Conservation (phyloP, 1,284 basidiomycete species). For the Cryptococcus maquisensis region DNA sequence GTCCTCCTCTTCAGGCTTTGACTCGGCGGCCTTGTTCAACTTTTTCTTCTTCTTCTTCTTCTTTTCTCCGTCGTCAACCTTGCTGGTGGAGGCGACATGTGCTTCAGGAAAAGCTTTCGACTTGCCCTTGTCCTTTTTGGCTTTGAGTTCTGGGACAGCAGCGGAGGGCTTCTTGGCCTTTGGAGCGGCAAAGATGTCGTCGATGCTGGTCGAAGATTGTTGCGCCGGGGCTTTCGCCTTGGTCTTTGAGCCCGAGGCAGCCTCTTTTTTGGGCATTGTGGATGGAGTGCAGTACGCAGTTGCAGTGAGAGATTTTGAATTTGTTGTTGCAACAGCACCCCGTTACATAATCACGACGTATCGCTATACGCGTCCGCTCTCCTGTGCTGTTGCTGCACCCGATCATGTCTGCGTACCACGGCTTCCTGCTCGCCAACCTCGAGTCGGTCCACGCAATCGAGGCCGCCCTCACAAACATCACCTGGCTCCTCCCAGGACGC, state of each 20-base stretch:
- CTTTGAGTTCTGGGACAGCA: background rate
- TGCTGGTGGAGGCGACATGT: background rate
- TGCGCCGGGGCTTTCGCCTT: slow-evolving; percentile 1
- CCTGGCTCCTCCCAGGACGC: slow-evolving; percentile 89
- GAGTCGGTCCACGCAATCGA: slow-evolving; percentile 81
- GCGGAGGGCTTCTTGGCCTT: slow-evolving; percentile 14
- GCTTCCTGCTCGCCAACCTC: slow-evolving; percentile 75
- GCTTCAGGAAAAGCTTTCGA: slow-evolving; percentile 3
- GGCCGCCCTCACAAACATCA: slow-evolving; percentile 78
- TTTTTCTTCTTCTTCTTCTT: slow-evolving; percentile 28
- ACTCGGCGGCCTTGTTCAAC: slow-evolving; percentile 9
- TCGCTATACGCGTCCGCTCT: background rate
- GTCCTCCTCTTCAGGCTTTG: slow-evolving; percentile 6
- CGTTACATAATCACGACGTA: no score
- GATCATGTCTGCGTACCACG: slow-evolving; percentile 61
- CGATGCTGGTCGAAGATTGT: slow-evolving; percentile 23
- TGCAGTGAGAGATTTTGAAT: no score
- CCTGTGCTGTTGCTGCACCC: background rate
- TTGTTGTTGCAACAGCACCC: no score
- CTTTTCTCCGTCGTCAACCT: background rate
- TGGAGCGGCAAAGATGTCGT: slow-evolving; percentile 40
- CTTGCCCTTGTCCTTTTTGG: background rate
- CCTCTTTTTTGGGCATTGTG: slow-evolving; percentile 1
- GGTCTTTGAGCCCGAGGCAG: background rate
- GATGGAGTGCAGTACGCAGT: background rate